These are phyloP conservation scores for Dissophora ornata DNA, from an alignment of 192 early-diverging fungal species.

Conservation along the genomic window DNA sequence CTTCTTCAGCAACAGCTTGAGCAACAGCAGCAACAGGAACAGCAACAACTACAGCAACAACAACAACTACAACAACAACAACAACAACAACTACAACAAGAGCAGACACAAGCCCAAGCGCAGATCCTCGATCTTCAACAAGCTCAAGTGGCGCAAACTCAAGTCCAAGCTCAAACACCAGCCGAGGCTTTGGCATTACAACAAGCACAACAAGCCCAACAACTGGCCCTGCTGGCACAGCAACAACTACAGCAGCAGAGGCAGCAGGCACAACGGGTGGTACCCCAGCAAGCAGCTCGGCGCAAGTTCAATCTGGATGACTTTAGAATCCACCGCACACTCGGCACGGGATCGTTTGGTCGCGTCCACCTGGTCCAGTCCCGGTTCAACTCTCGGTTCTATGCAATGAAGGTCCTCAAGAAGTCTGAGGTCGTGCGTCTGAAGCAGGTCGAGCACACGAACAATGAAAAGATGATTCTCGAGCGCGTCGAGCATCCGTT, in stretches of 20 bases:
- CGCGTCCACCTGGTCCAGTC: slow-evolving; percentile 91
- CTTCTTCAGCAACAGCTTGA: slow-evolving; percentile 16
- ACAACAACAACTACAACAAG: slow-evolving; percentile 10
- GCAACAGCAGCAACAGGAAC: slow-evolving; percentile 14
- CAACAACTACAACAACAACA: slow-evolving; percentile 5
- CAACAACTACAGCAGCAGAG: slow-evolving; percentile 22
- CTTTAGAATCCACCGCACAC: slow-evolving; percentile 83
- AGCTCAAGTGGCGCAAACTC: slow-evolving; percentile 8
- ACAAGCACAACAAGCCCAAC: slow-evolving; percentile 14
- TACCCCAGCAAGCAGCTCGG: slow-evolving; percentile 16
- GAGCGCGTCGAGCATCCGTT: slow-evolving; percentile 88
- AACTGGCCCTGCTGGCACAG: slow-evolving; percentile 20
- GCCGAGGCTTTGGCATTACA: slow-evolving; percentile 1
- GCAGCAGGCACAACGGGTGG: slow-evolving; percentile 10
- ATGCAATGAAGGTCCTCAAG: slow-evolving; percentile 95
- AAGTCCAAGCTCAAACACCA: not conserved
- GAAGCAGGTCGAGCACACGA: slow-evolving; percentile 96
- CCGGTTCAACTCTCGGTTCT: slow-evolving; percentile 78
- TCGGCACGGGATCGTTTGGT: slow-evolving; percentile 96
- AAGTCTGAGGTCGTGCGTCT: slow-evolving; percentile 91
- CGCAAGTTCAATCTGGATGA: slow-evolving; percentile 70
- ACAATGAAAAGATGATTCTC: slow-evolving; percentile 93
- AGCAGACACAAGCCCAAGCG: slow-evolving; percentile 10
- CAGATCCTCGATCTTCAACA: no score
- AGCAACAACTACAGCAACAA: slow-evolving; percentile 6